These are phyloP conservation scores for Ophiostoma triangulosporum DNA, from an alignment of 2,329 filamentous ascomycete genomes.

Conservation along the genomic window DNA sequence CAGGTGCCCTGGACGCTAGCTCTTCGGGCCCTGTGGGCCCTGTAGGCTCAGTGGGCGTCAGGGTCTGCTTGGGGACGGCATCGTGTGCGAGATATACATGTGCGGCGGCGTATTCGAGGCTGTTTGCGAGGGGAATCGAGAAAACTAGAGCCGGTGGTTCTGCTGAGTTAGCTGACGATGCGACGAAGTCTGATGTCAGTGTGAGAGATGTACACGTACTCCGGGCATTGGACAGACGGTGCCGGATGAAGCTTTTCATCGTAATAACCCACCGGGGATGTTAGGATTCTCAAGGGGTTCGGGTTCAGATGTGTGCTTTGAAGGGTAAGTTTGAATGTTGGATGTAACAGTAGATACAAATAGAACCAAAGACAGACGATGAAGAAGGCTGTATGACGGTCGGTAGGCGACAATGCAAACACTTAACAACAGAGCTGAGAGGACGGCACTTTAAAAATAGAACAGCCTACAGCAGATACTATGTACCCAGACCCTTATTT, in stretches of 20 bases:
- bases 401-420: background rate
- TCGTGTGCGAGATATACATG: background rate
- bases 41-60: background rate
- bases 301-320: too few relatives aligned
- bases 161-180: background rate
- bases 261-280: background rate
- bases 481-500: background rate
- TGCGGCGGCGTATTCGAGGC: background rate
- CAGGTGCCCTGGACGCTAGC: background rate
- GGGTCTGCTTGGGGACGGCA: background rate
- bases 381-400: too few relatives aligned
- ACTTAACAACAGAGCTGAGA: too few relatives aligned
- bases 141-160: constrained; percentile 1
- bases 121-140: background rate
- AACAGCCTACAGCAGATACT: background rate
- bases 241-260: background rate
- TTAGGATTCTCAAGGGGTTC: background rate
- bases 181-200: background rate
- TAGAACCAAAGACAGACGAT: background rate
- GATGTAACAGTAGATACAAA: background rate
- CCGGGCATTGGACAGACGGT: background rate
- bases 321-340: too few relatives aligned
- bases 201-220: background rate
- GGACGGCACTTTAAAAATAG: background rate
- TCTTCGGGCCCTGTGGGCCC: background rate